These are phyloP conservation scores for Plectosphaerella cucumerina DNA, from an alignment of 2,329 filamentous ascomycete species.

Conservation along the genomic window DNA sequence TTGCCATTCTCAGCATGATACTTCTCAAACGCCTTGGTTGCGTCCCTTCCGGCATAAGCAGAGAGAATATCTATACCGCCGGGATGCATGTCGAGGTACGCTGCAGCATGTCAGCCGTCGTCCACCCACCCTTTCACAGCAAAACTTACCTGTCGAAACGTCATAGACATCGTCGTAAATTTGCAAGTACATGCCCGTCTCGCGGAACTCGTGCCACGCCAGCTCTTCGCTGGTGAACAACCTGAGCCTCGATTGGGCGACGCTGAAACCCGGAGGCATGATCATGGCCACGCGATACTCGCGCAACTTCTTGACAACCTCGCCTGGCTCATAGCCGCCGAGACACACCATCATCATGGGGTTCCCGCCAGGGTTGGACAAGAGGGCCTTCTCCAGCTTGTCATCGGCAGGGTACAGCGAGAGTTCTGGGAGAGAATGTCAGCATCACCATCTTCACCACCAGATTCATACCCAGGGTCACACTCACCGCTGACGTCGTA, in stretches of 20 bases:
- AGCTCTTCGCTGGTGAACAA: background rate
- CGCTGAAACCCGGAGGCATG: background rate
- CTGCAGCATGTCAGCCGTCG: background rate
- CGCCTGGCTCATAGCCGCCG: background rate
- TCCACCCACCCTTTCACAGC: accelerated
- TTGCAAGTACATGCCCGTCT: conserved; percentile 5
- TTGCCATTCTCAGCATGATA: conserved; percentile 1
- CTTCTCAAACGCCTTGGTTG: conserved; percentile 6
- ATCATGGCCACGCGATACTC: conserved; percentile 2
- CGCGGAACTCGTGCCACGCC: conserved; percentile 3
- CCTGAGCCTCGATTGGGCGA: no score
- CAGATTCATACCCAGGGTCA: no score
- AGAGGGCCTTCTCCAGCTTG: background rate
- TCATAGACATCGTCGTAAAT: conserved; percentile 11
- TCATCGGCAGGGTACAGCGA: background rate
- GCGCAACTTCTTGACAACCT: background rate
- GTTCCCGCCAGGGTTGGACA: conserved; percentile 1
- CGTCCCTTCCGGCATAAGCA: conserved; percentile 6
- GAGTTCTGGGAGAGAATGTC: background rate
- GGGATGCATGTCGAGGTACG: conserved; percentile 9
- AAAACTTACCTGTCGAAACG: conserved; percentile 6
- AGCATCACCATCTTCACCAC: background rate
- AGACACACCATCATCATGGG: conserved; percentile 1
- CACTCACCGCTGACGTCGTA: conserved; percentile 11
- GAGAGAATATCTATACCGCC: conserved; percentile 4